Evolutionary conservation across 257 asterid genomes (phyloP), one percentile per base, ranked within the genome.

Genomic region (Anisodus acutangulus): DNA sequence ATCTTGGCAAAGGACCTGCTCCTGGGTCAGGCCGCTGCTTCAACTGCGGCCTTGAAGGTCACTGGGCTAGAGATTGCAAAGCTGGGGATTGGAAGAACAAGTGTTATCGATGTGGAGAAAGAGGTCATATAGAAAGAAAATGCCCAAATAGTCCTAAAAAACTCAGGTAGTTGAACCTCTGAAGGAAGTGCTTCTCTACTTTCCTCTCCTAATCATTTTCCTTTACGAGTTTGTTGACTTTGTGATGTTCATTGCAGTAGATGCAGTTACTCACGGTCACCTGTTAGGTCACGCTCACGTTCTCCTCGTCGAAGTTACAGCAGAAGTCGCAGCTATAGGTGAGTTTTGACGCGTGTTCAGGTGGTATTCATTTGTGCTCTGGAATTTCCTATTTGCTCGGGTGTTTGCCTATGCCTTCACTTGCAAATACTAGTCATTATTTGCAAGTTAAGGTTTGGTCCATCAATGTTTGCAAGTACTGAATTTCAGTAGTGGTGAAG

Each of bases 11-110:
- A 81, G 99, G 97, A 83, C 97, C 99, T 43, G 90, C 98, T 83
- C 99, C 98, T 22, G 99, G 99, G 17, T 92, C 98, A n/a, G 99
- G 99, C 0, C 98, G 99, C 76, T 97, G 99, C 92, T 97, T 97
- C 91, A 97, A 97, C 82, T 97, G 99, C 81, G 99, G 99, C 43
- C 80, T 95, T 78, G 98, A 97, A 87, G 99, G 99, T 64, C 99
- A 97, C 69, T 97, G 99, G 99, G 99, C 99, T 67, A 93, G 98
- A 79, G 99, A 97, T 88, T 97, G 99, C 91, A 93, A 93, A 87
- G 97, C 98, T 82, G 99, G 98, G 19, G 99, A 97, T 89, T 97
- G 99, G 99, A 97, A 94, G 88, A 97, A 97, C 85, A 95, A 95
- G 85, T 97, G 99, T 85, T 97, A 97, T 83, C 95, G 97, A 22